Evolutionary conservation across 2,329 filamentous ascomycete species (phyloP).

Genomic region (Penicillium sp.): DNA sequence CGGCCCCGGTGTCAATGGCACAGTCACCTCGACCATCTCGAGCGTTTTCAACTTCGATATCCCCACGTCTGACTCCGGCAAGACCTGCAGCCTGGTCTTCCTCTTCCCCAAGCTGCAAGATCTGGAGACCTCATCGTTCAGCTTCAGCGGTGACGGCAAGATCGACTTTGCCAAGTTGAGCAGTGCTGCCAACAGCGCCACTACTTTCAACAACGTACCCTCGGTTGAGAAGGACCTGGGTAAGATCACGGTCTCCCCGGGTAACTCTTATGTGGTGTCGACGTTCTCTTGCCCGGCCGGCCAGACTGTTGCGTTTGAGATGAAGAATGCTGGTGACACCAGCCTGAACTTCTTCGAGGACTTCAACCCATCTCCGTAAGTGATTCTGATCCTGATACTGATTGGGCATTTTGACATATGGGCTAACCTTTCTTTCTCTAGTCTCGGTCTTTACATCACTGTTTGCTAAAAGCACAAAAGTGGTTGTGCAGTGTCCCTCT

Average conservation of each 20-base stretch:
- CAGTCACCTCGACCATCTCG: constrained; percentile 56
- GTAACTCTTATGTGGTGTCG: constrained; percentile 58
- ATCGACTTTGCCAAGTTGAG: constrained; percentile 59
- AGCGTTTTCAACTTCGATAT: constrained; percentile 74
- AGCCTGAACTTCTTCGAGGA: constrained; percentile 67
- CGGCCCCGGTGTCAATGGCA: constrained; percentile 62
- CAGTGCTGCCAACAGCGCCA: constrained; percentile 49
- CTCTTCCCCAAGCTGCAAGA: constrained; percentile 62
- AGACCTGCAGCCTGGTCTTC: constrained; percentile 69
- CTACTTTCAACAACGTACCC: constrained; percentile 61
- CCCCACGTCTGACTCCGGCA: constrained; percentile 56
- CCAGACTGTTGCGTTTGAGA: constrained; percentile 56
- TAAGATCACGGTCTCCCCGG: constrained; percentile 53
- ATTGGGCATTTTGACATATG: neutral
- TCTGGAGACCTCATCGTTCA: constrained; percentile 64
- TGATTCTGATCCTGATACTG: constrained; percentile 11
- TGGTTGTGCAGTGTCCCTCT: neutral
- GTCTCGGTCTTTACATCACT: constrained; percentile 49
- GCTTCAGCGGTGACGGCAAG: constrained; percentile 58
- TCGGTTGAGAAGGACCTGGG: constrained; percentile 50
- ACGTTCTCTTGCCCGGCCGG: constrained; percentile 61
- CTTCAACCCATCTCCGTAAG: constrained; percentile 58
- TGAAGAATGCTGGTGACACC: constrained; percentile 57
- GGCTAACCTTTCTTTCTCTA: constrained; percentile 25
- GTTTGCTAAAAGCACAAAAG: constrained; percentile 35